Evolutionary conservation across 352 stramenopile genomes (phyloP).

Genomic region (Pythium brachiatum): DNA sequence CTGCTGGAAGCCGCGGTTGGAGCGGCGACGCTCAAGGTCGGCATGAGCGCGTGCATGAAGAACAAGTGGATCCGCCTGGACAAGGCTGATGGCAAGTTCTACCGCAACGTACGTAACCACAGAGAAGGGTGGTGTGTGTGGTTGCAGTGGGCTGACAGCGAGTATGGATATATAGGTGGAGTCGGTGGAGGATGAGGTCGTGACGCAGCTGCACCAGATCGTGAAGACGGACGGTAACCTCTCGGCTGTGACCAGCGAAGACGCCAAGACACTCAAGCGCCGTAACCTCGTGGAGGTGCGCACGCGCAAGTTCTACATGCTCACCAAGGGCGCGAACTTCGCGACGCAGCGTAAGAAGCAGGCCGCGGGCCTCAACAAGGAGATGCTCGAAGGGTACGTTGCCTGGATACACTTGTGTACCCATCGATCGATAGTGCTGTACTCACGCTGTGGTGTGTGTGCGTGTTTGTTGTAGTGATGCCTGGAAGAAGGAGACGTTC

Average conservation of each 20-base stretch:
- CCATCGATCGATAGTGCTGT: neutral
- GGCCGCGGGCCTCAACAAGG: conserved; percentile 96
- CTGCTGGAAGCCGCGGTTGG: conserved; percentile 83
- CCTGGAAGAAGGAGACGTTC: conserved; percentile 96
- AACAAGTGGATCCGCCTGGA: conserved; percentile 97
- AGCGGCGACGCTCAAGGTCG: conserved; percentile 92
- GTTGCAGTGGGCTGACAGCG: neutral
- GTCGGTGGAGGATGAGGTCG: conserved; percentile 58
- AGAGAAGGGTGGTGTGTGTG: conserved; percentile 5
- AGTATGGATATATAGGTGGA: conserved; percentile 36
- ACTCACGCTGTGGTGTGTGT: no score
- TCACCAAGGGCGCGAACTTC: conserved; percentile 93
- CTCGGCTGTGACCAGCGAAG: conserved; percentile 63
- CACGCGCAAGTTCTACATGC: conserved; percentile 93
- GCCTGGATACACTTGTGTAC: neutral
- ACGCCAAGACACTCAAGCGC: conserved; percentile 80
- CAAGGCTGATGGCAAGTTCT: conserved; percentile 86
- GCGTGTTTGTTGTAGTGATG: conserved; percentile 44
- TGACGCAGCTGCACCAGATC: conserved; percentile 87
- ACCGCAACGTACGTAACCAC: conserved; percentile 66
- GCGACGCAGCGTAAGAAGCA: conserved; percentile 94
- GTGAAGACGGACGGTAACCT: conserved; percentile 52
- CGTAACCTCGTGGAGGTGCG: conserved; percentile 79
- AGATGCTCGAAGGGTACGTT: conserved; percentile 95
- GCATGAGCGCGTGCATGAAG: conserved; percentile 97